Conservation (phyloP, 345 rosid genomes). For the Luvunga scandens region DNA sequence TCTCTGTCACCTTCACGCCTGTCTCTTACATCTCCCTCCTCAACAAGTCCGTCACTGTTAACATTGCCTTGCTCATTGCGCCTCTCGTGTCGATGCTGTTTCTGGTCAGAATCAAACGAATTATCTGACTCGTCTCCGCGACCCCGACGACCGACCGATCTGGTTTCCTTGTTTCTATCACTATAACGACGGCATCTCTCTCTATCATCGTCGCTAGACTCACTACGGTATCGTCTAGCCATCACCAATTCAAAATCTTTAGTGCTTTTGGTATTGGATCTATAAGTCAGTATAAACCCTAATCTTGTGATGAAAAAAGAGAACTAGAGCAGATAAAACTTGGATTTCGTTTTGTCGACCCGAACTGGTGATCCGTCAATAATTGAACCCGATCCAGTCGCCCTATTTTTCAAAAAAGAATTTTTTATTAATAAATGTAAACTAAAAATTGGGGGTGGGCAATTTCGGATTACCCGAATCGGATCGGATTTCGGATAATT, state of each 20-base stretch:
- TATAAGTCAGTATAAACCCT: background rate
- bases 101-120: conserved; percentile 5
- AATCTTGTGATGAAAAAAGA: background rate
- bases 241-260: conserved; percentile 1
- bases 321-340: background rate
- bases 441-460: no score
- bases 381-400: background rate
- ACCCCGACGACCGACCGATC: conserved; percentile 1
- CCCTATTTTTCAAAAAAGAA: background rate
- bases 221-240: conserved; percentile 22
- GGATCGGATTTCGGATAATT: no score
- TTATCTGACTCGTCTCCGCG: background rate
- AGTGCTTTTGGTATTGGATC: background rate
- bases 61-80: background rate
- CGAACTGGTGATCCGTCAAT: background rate
- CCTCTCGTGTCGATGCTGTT: conserved; percentile 4
- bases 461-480: no score
- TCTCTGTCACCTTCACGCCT: background rate
- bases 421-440: no score
- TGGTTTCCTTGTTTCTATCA: background rate
- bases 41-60: background rate
- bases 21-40: conserved; percentile 5
- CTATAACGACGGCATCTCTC: background rate
- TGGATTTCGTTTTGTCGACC: background rate
- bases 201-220: conserved; percentile 20